These are phyloP conservation scores for Diddensiella caesifluorescens DNA, from an alignment of 805 yeast genomes.

Conservation along the genomic window DNA sequence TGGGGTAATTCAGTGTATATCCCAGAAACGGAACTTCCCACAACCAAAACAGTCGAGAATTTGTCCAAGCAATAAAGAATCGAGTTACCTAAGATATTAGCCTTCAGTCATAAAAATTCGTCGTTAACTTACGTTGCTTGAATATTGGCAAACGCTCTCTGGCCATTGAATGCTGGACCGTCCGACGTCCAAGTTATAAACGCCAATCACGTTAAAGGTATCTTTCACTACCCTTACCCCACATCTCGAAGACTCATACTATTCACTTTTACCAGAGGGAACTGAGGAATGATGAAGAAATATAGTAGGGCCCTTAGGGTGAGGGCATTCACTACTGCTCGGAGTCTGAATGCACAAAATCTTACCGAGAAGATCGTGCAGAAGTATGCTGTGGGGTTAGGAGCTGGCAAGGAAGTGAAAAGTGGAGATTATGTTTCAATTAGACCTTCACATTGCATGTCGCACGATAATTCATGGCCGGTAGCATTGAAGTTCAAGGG, in stretches of 20 bases:
- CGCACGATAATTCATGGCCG: conserved; percentile 99
- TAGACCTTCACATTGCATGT: conserved; percentile 96
- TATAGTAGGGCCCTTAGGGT: not conserved
- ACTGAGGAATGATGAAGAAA: too few species aligned
- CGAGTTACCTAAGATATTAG: conserved; percentile 2
- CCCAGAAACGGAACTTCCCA: conserved; percentile 7
- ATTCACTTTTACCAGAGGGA: too few species aligned
- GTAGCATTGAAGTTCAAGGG: conserved; percentile 96
- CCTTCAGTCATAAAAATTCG: too few species aligned
- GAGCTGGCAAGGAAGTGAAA: conserved; percentile 67
- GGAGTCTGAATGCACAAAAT: conserved; percentile 49
- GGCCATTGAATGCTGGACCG: too few species aligned
- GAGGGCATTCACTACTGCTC: conserved; percentile 12
- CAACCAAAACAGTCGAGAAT: conserved; percentile 3
- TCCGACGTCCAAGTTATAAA: too few species aligned
- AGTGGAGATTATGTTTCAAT: conserved; percentile 95
- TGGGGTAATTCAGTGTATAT: conserved; percentile 11
- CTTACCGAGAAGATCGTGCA: conserved; percentile 95
- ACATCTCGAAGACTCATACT: too few species aligned
- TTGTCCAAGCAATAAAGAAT: conserved; percentile 4
- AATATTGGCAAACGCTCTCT: too few species aligned
- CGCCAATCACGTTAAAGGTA: too few species aligned
- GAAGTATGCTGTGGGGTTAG: conserved; percentile 79
- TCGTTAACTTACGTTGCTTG: too few species aligned
- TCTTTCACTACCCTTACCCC: too few species aligned